Conservation (phyloP, 345 rosid species). For the Cardamine resedifolia region DNA sequence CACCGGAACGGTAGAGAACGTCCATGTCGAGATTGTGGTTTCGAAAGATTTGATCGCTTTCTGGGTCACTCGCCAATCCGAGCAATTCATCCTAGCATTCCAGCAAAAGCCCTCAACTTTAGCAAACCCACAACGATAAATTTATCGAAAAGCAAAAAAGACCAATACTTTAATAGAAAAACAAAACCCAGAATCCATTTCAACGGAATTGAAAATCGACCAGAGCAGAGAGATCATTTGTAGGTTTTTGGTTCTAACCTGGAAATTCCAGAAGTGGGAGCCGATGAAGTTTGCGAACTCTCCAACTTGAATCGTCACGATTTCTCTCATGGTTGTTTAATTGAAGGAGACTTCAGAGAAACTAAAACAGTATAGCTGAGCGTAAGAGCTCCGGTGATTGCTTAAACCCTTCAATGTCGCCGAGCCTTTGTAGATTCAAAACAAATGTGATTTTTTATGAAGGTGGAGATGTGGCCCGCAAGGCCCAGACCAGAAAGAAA, state of each 20-base stretch:
- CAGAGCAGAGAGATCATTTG: background rate
- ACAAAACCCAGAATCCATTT: slow-evolving; percentile 12
- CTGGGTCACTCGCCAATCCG: slow-evolving; percentile 73
- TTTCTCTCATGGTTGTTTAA: slow-evolving; percentile 61
- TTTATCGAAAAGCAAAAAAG: background rate
- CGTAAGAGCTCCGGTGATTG: slow-evolving; percentile 14
- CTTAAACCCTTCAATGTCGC: slow-evolving; percentile 33
- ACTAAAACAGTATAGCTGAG: background rate
- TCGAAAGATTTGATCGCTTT: slow-evolving; percentile 63
- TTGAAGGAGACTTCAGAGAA: background rate
- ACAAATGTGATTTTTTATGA: background rate
- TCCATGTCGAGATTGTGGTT: slow-evolving; percentile 64
- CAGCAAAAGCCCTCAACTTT: slow-evolving; percentile 8
- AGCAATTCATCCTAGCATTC: slow-evolving; percentile 78
- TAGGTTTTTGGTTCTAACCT: slow-evolving; percentile 41
- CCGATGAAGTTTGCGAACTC: slow-evolving; percentile 89
- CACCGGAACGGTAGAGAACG: slow-evolving; percentile 79
- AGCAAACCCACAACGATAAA: background rate
- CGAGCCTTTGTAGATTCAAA: background rate
- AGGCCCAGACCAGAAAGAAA: slow-evolving; percentile 14
- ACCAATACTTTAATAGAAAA: background rate
- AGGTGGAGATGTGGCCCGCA: slow-evolving; percentile 7
- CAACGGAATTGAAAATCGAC: background rate
- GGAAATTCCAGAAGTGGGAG: slow-evolving; percentile 98
- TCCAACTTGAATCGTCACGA: slow-evolving; percentile 82